Evolutionary conservation across 2,329 filamentous ascomycete species (phyloP).

Genomic region (Cordyceps cateniannulata): DNA sequence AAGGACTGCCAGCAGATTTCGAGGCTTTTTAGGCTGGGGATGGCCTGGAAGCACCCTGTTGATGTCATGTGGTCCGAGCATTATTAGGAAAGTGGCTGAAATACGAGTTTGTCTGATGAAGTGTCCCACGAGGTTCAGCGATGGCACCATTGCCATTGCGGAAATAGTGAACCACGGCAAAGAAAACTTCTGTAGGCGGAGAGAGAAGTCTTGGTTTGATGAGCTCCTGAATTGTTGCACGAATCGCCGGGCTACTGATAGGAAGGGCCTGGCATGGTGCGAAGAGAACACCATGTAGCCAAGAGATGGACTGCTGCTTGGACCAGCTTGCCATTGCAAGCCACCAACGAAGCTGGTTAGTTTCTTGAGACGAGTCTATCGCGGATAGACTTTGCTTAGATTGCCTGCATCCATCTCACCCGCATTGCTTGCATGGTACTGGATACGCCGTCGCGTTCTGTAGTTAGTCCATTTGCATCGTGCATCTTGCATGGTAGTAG

Average conservation of each 20-base stretch:
- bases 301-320: neutral
- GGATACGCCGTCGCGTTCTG: neutral
- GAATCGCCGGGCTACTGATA: neutral
- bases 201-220: neutral
- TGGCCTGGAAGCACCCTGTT: neutral
- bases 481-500: neutral
- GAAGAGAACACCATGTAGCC: neutral
- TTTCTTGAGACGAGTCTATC: neutral
- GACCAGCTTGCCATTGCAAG: neutral
- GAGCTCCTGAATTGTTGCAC: too few species aligned
- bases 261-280: neutral
- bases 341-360: neutral
- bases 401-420: neutral
- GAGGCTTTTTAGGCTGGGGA: neutral
- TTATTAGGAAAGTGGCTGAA: neutral
- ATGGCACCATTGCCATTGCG: neutral
- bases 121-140: neutral
- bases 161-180: neutral
- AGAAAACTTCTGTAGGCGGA: neutral
- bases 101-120: neutral
- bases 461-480: neutral
- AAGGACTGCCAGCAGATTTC: neutral
- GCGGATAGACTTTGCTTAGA: slow-evolving; percentile 1
- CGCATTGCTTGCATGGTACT: neutral
- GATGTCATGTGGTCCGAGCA: slow-evolving; percentile 3